A percentile compares a stretch with the other conserved stretches of the same genome.
phyloP scores from a whole-genome alignment of 106 monocot genomes.

The Dactylorhiza incarnata region DNA sequence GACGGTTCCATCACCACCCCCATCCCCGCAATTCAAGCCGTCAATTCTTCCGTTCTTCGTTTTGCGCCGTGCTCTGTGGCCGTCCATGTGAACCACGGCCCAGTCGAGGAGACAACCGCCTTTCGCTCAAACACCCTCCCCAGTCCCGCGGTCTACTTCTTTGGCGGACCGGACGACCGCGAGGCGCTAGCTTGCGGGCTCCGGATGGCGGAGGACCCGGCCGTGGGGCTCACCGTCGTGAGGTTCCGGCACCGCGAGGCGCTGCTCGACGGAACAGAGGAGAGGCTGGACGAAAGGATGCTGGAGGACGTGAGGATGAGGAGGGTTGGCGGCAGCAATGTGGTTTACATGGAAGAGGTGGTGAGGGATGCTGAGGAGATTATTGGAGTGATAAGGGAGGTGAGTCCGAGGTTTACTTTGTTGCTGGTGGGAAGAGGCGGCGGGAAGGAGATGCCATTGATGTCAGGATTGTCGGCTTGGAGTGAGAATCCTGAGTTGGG shows the following conservation, averaged over 20 bases:
- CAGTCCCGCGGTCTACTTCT: slow-evolving; percentile 34
- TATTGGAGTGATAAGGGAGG: slow-evolving; percentile 30
- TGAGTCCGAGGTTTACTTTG: slow-evolving; percentile 35
- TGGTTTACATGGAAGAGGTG: slow-evolving; percentile 40
- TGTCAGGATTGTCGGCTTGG: slow-evolving; percentile 47
- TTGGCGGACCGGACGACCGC: slow-evolving; percentile 69
- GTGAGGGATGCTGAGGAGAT: slow-evolving; percentile 51
- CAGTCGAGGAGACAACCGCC: slow-evolving; percentile 6
- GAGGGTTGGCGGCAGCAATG: slow-evolving; percentile 10
- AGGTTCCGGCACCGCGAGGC: slow-evolving; percentile 17
- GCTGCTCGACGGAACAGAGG: slow-evolving; percentile 3
- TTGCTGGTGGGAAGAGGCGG: slow-evolving; percentile 54
- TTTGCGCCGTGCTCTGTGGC: slow-evolving; percentile 54
- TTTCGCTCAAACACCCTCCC: not conserved
- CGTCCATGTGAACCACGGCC: slow-evolving; percentile 49
- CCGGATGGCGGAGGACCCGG: slow-evolving; percentile 35
- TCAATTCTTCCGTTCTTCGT: slow-evolving; percentile 44
- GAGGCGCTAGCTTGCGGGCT: slow-evolving; percentile 36
- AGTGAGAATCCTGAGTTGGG: slow-evolving; percentile 34
- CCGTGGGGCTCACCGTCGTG: slow-evolving; percentile 22
- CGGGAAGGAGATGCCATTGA: slow-evolving; percentile 20
- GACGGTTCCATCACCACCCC: slow-evolving; percentile 31
- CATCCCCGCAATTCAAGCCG: slow-evolving; percentile 19
- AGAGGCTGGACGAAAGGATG: slow-evolving; percentile 37
- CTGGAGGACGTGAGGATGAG: slow-evolving; percentile 45